Conservation (phyloP, 2,329 filamentous ascomycete species). For the Blastomyces parvus region DNA sequence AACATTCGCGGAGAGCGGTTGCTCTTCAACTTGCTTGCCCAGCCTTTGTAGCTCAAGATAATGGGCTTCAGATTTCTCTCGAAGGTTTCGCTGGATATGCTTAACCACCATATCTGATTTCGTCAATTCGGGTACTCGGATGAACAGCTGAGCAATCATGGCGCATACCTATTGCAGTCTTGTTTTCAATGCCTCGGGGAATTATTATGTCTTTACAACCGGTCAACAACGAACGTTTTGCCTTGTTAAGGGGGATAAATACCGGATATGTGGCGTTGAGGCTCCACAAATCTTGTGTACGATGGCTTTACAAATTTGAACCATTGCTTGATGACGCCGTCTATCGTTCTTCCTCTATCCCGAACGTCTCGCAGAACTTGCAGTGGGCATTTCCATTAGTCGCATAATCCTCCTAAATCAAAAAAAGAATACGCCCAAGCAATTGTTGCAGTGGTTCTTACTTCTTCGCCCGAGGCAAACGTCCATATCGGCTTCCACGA, state of each 20-base stretch:
- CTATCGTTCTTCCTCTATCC: conserved; percentile 80
- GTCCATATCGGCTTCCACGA: conserved; percentile 91
- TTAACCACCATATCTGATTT: conserved; percentile 75
- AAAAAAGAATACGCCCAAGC: background rate
- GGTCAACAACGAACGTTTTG: conserved; percentile 6
- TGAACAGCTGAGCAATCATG: background rate
- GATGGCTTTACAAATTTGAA: conserved; percentile 94
- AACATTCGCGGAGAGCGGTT: conserved; percentile 65
- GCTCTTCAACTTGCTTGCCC: conserved; percentile 60
- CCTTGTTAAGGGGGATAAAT: conserved; percentile 20
- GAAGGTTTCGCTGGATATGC: conserved; percentile 77
- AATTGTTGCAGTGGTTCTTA: conserved; percentile 38
- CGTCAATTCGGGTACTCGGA: conserved; percentile 15
- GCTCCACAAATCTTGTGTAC: conserved; percentile 86
- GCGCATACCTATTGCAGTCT: conserved; percentile 61
- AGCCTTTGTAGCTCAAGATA: conserved; percentile 68
- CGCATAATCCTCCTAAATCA: background rate
- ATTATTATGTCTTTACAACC: conserved; percentile 68
- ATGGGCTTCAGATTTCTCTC: conserved; percentile 77
- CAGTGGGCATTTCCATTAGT: conserved; percentile 18
- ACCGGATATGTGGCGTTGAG: conserved; percentile 78
- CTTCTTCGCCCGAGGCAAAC: conserved; percentile 82
- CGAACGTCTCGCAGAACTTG: conserved; percentile 76
- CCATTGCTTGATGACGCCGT: conserved; percentile 98
- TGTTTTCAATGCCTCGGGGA: conserved; percentile 87